A percentile compares a stretch with the other conserved stretches of the same genome.
Conservation (phyloP, 345 rosid genomes). For the Nasturtium officinale region DNA sequence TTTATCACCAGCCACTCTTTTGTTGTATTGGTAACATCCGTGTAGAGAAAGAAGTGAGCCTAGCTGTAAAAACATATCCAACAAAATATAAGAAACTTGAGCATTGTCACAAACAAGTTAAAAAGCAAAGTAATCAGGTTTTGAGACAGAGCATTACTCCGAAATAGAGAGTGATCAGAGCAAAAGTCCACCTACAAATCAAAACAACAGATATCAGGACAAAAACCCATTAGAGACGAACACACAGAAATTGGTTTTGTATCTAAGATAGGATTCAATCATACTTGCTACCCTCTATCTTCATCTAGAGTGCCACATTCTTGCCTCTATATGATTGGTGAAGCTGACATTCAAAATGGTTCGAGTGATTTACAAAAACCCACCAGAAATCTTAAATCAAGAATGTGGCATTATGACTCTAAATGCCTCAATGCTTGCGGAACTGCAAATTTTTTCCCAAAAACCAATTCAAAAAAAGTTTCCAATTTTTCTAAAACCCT, state of each 20-base stretch:
- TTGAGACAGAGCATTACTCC: slow-evolving; percentile 57
- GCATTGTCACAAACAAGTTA: not conserved
- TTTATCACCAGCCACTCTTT: slow-evolving; percentile 62
- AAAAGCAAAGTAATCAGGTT: slow-evolving; percentile 1
- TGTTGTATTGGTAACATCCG: slow-evolving; percentile 76
- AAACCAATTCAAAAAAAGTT: not conserved
- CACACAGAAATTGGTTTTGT: not conserved
- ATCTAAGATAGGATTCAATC: not conserved
- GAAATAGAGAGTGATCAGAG: slow-evolving; percentile 71
- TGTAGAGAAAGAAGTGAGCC: slow-evolving; percentile 71
- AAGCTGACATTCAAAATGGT: not conserved
- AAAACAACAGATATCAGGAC: slow-evolving; percentile 31
- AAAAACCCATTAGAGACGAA: slow-evolving; percentile 12
- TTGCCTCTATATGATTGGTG: not conserved
- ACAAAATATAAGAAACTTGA: slow-evolving; percentile 31
- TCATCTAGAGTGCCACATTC: not conserved
- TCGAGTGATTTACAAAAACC: not conserved
- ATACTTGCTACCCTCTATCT: not conserved
- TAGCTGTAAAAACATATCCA: slow-evolving; percentile 49
- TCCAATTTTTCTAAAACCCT: not conserved
- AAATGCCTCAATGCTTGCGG: not conserved
- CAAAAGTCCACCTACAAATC: slow-evolving; percentile 84
- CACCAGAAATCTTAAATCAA: slow-evolving; percentile 16
- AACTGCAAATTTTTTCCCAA: too few species aligned
- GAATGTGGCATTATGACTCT: slow-evolving; percentile 3